These are phyloP conservation scores for Talaromyces wortmannii DNA, from an alignment of 495 filamentous ascomycete species.

Conservation along the genomic window DNA sequence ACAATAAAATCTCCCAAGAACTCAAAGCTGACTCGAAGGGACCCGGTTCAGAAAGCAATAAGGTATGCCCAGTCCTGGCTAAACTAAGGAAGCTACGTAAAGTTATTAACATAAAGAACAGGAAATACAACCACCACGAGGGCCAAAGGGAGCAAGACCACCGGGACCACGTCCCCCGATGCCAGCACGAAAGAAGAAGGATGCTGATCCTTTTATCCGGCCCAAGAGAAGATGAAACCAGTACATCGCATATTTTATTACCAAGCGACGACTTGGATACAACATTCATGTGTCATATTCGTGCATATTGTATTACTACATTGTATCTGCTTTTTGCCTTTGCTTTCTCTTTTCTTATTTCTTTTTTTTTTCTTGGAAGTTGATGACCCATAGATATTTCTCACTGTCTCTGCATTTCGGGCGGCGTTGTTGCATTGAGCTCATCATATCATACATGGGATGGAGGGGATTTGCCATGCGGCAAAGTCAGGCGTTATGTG, in stretches of 20 bases:
- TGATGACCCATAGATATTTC: too few relatives aligned
- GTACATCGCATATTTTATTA: not conserved
- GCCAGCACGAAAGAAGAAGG: conserved; percentile 39
- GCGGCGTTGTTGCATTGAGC: not conserved
- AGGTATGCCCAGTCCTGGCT: not conserved
- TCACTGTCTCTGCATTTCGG: not conserved
- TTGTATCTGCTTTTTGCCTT: not conserved
- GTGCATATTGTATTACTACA: not conserved
- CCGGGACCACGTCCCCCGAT: conserved; percentile 17
- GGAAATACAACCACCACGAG: conserved; percentile 3
- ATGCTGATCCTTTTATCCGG: conserved; percentile 45
- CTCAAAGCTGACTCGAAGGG: conserved; percentile 6
- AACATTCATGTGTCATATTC: not conserved
- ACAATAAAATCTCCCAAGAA: conserved; percentile 11
- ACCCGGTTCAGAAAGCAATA: not conserved
- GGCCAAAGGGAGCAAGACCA: not conserved
- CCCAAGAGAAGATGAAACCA: conserved; percentile 32
- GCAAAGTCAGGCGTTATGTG: not conserved
- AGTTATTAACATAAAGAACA: not conserved
- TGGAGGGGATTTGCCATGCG: not conserved
- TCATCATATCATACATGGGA: not conserved
- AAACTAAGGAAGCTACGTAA: not conserved
- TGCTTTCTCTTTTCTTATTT: too few relatives aligned
- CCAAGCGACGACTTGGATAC: not conserved
- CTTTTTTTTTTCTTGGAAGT: too few relatives aligned